A percentile compares a stretch with the other conserved stretches of the same genome.
Evolutionary conservation across 768 basidiomycete species (phyloP).

Genomic region (Gelatoporia subvermispora): DNA sequence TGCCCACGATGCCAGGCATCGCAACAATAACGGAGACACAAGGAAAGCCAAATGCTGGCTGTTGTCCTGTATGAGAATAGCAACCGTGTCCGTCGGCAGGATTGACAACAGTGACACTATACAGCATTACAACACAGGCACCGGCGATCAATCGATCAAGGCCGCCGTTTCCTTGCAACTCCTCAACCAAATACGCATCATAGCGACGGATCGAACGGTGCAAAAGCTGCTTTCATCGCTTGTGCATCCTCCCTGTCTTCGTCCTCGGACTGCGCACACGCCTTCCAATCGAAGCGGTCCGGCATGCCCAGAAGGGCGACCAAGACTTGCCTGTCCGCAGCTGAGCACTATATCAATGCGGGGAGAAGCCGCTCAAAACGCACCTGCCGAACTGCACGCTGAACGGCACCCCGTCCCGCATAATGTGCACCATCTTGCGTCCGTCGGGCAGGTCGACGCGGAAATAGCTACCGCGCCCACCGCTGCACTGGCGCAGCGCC

Average conservation of each 20-base stretch:
- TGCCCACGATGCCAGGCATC: too few relatives aligned
- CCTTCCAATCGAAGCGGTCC: constrained; percentile 89
- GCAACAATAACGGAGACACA: too few relatives aligned
- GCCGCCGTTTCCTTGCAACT: too few relatives aligned
- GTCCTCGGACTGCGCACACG: constrained; percentile 74
- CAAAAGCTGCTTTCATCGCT: constrained; percentile 81
- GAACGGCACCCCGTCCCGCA: constrained; percentile 75
- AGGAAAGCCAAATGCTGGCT: too few relatives aligned
- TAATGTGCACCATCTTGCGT: constrained; percentile 77
- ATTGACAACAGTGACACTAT: too few relatives aligned
- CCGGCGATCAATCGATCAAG: too few relatives aligned
- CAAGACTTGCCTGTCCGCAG: constrained; percentile 62
- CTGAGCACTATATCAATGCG: not conserved
- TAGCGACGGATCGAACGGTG: constrained; percentile 57
- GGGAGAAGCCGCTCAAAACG: constrained; percentile 20
- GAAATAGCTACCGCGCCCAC: constrained; percentile 75
- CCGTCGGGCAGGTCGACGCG: constrained; percentile 88
- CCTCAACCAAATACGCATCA: constrained; percentile 4
- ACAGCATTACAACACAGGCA: too few relatives aligned
- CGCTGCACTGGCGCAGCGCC: constrained; percentile 47
- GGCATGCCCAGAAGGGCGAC: constrained; percentile 71
- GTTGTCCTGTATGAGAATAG: too few relatives aligned
- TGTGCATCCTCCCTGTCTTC: constrained; percentile 83
- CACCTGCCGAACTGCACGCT: constrained; percentile 93
- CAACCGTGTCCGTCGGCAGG: too few relatives aligned